Evolutionary conservation across 371 early-diverging fungal species (phyloP), one percentile per base, ranked within the genome.

Genomic region (Parasitella parasitica): DNA sequence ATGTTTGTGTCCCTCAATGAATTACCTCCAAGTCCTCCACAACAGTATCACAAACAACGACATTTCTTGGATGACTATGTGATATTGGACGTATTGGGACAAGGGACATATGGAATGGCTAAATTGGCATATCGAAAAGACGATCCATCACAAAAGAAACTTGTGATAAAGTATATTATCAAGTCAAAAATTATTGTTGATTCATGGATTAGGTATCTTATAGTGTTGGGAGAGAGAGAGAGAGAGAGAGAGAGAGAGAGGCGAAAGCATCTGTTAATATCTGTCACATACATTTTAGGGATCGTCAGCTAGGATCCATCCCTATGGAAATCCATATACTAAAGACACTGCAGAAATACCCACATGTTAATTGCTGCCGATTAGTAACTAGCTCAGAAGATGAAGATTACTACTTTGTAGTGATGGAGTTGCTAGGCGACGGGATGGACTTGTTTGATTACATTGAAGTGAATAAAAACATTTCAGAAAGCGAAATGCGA

Each of bases 371-470:
- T 60, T 85, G 90, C 57, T 84, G 85, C 16, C 66, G 72, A 12
- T 69, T 91, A 79, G 81, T 76, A 24, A 78, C 79, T 9, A 81
- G 73, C 54, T 73, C 81, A 58, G 88, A 88, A 63, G 91, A 90
- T 50, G 85, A 86, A 9, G 81, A 86, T 41, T 80, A 78, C 61
- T 91, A 85, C 37, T 91, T 87, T 64, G 73, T 87, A 6, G 84
- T 89, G 52, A 89, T 88, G 86, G 76, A 72, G 18, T 46, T 86
- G 1, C 86, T 88, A 24, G 88, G 87, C 12, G 67, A 67, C 2
- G 88, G 88, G 4, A 86, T 89, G 81, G 91, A 91, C 59, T 57
- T 92, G 51, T 92, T 92, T 75, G 91, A 91, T 57, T 91, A 83
- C 54, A 89, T 91, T 15, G 92, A 92, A 60, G 38, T 84, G 54